Percentiles rank a stretch among this genome's conserved stretches.
Evolutionary conservation across 306 rosid species (phyloP).

Genomic region (Astragalus membranaceus): DNA sequence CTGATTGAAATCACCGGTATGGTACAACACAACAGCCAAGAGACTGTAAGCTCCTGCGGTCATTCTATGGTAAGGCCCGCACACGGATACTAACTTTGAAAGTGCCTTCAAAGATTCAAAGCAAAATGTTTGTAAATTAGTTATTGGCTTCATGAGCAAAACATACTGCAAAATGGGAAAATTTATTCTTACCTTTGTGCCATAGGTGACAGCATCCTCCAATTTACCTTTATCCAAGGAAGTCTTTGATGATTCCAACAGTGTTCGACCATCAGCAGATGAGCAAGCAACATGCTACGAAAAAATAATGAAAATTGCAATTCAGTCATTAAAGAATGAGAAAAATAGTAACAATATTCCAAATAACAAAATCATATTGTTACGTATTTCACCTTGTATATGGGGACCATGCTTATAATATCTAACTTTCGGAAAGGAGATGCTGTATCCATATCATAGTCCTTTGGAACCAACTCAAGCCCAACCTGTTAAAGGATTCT

Average conservation of each 20-base stretch:
- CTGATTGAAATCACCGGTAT: slow-evolving; percentile 98
- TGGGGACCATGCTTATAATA: slow-evolving; percentile 87
- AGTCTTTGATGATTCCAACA: slow-evolving; percentile 94
- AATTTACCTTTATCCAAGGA: slow-evolving; percentile 95
- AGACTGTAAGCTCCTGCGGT: slow-evolving; percentile 99
- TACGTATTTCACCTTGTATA: slow-evolving; percentile 62
- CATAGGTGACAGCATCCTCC: slow-evolving; percentile 97
- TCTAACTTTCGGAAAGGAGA: slow-evolving; percentile 74
- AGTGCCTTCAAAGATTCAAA: slow-evolving; percentile 67
- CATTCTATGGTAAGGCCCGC: slow-evolving; percentile 98
- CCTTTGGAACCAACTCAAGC: slow-evolving; percentile 91
- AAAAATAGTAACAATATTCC: not conserved
- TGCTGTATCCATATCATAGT: slow-evolving; percentile 70
- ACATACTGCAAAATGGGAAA: not conserved
- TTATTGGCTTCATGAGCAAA: not conserved
- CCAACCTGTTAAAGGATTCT: slow-evolving; percentile 67
- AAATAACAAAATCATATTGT: not conserved
- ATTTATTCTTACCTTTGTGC: slow-evolving; percentile 67
- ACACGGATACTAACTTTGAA: slow-evolving; percentile 77
- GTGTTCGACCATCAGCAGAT: slow-evolving; percentile 95
- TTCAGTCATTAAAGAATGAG: not conserved
- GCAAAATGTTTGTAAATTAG: slow-evolving; percentile 20
- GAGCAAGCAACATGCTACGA: slow-evolving; percentile 93
- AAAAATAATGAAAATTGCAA: slow-evolving; percentile 19
- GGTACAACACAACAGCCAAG: slow-evolving; percentile 92